These are phyloP conservation scores for Cladobotryum mycophilum DNA, from an alignment of 2,329 filamentous ascomycete genomes.

Conservation along the genomic window DNA sequence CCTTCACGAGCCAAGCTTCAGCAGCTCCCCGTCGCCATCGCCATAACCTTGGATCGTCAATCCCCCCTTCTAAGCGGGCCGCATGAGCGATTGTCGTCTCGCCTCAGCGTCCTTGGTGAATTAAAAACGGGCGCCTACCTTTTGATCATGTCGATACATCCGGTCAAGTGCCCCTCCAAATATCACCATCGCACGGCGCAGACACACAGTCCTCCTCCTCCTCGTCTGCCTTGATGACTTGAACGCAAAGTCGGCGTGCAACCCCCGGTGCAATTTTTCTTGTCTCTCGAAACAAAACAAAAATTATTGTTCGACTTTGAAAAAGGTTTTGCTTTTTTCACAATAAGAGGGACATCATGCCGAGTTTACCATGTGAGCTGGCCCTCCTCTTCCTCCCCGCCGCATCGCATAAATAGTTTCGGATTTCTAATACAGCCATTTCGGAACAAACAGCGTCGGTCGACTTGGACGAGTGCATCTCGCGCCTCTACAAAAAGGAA, in stretches of 20 bases:
- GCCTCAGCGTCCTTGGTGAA: constrained; percentile 28
- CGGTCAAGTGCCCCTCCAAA: constrained; percentile 28
- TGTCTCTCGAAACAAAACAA: too few relatives aligned
- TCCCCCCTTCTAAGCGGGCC: not conserved
- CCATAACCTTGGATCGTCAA: constrained; percentile 12
- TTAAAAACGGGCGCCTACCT: constrained; percentile 12
- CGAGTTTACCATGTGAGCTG: constrained; percentile 48
- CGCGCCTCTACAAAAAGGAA: constrained; percentile 93
- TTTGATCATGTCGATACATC: constrained; percentile 38
- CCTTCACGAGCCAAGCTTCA: constrained; percentile 11
- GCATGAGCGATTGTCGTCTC: constrained; percentile 1
- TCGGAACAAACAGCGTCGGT: constrained; percentile 65
- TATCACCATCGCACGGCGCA: constrained; percentile 31
- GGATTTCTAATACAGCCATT: not conserved
- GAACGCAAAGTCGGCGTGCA: constrained; percentile 2
- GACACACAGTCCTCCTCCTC: constrained; percentile 22
- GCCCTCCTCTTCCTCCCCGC: not conserved
- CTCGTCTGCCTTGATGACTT: constrained; percentile 20
- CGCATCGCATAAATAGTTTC: not conserved
- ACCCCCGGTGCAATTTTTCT: not conserved
- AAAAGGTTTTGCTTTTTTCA: too few relatives aligned
- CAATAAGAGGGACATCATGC: constrained; percentile 37
- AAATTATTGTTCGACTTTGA: too few relatives aligned
- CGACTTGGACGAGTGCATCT: constrained; percentile 97
- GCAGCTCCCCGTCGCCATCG: constrained; percentile 14